Base-by-base conservation (phyloP, 257 asterid species). In the Marsdenia floribunda region DNA sequence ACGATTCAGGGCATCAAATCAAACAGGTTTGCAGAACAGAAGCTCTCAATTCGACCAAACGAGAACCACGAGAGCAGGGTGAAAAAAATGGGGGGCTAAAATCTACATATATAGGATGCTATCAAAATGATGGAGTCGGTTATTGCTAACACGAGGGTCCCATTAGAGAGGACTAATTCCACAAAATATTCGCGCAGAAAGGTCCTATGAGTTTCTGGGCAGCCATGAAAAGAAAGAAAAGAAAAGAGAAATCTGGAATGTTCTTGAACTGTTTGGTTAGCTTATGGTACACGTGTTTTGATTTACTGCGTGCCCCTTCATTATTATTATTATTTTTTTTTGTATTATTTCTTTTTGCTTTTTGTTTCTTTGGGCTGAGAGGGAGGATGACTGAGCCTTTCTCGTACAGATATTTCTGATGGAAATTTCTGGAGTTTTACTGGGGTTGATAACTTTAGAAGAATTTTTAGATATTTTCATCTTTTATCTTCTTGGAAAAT, bases 231-330 rank as follows among this genome's bases (percentile, higher is more conserved):
- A 50, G 33, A 29, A 29, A 29, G 33, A 29, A 29, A 29, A n/a
- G n/a, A n/a, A 29, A 29, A 29, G 33, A 7, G 50, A 37, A 14
- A 14, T 75, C 85, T 18, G 55, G 83, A 83, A 83, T 47, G 75
- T 83, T 83, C 87, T 19, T 54, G 83, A 78, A 67, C 26, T 44
- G 6, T 18, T 70, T 44, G 6, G 6, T 70, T 70, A 29, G 14
- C 19, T 15, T 19, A 16, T 47, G 50, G 68, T 0, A 57, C 68
- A 75, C 79, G 68, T 52, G 63, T 53, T 12, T n/a, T 67, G 13
- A 29, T 24, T 50, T 16, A 11, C 12, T 15, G 52, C 19, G 18
- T 26, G 13, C 11, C 26, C 26, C 24, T 33, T 74, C 6, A n/a
- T n/a, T n/a, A n/a, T n/a, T n/a, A n/a, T n/a, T n/a, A n/a, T n/a